Base-by-base conservation (phyloP, 2,329 filamentous ascomycete genomes). In the Monosporascus sp. region DNA sequence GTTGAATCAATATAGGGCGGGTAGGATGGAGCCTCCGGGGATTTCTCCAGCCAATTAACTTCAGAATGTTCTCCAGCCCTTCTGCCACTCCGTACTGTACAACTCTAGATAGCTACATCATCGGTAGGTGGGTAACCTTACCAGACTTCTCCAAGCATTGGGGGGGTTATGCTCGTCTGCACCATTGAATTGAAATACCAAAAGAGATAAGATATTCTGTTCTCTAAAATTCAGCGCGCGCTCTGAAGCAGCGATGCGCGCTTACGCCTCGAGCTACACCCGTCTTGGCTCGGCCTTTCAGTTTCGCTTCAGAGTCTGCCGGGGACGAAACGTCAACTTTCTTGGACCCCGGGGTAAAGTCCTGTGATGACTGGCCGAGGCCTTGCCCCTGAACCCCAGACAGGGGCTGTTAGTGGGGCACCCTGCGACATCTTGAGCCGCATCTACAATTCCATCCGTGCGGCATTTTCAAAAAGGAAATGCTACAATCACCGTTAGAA, bases 291-390 rank as follows among this genome's bases (percentile, higher is more conserved):
- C 43, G 15, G 24, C 7, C 1, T 46, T 25, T 46, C 31, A 46
- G 67, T 70, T 66, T 69, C 64, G 67, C 69, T 61, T 73, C 70
- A 72, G 69, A 71, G 65, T 52, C 59, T 45, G 65, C 61, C 60
- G 66, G 62, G 65, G 60, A 54, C 71, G 72, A 74, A 73, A 74
- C 72, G 57, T 58, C 58, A 54, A 54, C 57, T 66, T 67, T 66
- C 62, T 69, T 65, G 68, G 43, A 63, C 62, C 64, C 54, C 63
- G 22, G 52, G 51, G 49, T 24, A 17, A 52, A 8, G 15, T 3
- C 25, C 22, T 31, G n/a, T 48, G 48, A 44, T 62, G 54, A 67
- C 63, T 68, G 62, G 64, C 47, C 53, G 22, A 22, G 17, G 5
- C 14, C 14, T 15, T 46, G 24, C 43, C 5, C 43, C 43, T 46